Base-by-base conservation (phyloP, 768 basidiomycete genomes). In the Kwoniella europaea region DNA sequence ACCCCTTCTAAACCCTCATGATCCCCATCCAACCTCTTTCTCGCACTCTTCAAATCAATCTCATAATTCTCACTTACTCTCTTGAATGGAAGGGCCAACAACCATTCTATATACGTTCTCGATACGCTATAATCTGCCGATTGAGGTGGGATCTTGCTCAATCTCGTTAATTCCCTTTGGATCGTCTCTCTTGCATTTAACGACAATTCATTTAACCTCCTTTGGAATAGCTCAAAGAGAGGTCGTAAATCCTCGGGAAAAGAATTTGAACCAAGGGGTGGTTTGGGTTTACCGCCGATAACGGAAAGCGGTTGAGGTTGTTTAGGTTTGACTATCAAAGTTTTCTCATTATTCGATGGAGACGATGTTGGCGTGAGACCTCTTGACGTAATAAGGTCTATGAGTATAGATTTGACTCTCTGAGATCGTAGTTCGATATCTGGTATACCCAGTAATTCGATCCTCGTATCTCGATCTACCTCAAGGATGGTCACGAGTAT, bases 1-100 rank as follows among this genome's bases (percentile, higher is more conserved):
- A 98, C 91, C 82, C 92, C 92, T 68, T 94, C 92, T 18, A 98
- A 86, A 1, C 95, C 95, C 76, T 90, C 96, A 82, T 98, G 94
- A 70, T 96, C 94, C 13, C 89, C 87, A 75, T 98, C 94, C 10
- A 98, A 88, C 79, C 92, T 93, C 22, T 86, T 85, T 24, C 91
- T 89, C 29, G 94, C 93, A 46, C 86, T 87, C 29, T 84, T 86
- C 15, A 84, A 74, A 66, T 80, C 60, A 1, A 77, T 53, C 43
- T 71, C 60, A 69, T 75, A 52, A 9, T 54, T 74, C 61, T 66
- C 72, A 22, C 71, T 71, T 16, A 77, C 76, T 57, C 58, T 75
- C 52, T 75, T 78, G 94, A 95, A 98, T 0, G 94, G 94, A 18
- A 96, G 81, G 3, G 90, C 86, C 5, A 91, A 90, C 42, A 97